These are phyloP conservation scores for Nemania bipapillata DNA, from an alignment of 2,329 filamentous ascomycete species.

Conservation along the genomic window DNA sequence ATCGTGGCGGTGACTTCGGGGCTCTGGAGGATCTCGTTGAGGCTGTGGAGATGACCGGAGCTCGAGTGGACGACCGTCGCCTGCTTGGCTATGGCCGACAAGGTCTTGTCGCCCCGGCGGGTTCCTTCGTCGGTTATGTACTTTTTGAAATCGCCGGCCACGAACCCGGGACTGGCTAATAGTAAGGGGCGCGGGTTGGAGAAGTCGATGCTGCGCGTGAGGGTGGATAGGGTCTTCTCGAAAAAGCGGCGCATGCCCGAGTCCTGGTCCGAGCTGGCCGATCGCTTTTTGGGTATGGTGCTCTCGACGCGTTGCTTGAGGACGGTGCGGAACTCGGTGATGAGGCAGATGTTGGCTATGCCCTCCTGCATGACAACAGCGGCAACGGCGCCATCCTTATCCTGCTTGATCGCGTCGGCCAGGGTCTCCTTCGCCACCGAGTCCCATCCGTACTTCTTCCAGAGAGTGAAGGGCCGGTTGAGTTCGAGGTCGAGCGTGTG, in stretches of 20 bases:
- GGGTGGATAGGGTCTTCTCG: slow-evolving; percentile 76
- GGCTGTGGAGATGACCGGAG: slow-evolving; percentile 84
- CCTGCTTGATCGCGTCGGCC: slow-evolving; percentile 79
- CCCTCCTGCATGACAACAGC: slow-evolving; percentile 95
- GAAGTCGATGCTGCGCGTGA: slow-evolving; percentile 83
- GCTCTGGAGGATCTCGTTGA: slow-evolving; percentile 87
- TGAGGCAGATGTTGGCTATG: slow-evolving; percentile 81
- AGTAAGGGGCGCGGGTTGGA: slow-evolving; percentile 75
- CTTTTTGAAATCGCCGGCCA: slow-evolving; percentile 80
- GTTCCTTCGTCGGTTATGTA: slow-evolving; percentile 73
- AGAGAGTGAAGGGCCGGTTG: slow-evolving; percentile 85
- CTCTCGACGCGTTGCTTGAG: slow-evolving; percentile 76
- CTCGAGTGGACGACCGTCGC: slow-evolving; percentile 83
- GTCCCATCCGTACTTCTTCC: slow-evolving; percentile 90
- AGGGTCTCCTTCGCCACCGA: slow-evolving; percentile 83
- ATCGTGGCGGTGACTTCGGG: slow-evolving; percentile 80
- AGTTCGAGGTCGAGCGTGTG: slow-evolving; percentile 83
- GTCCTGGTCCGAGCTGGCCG: slow-evolving; percentile 71
- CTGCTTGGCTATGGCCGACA: slow-evolving; percentile 70
- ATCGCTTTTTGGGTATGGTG: slow-evolving; percentile 73
- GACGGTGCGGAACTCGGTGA: slow-evolving; percentile 82
- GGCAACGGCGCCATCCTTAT: slow-evolving; percentile 82
- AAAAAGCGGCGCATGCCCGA: slow-evolving; percentile 82
- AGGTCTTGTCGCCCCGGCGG: slow-evolving; percentile 72
- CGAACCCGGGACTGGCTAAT: slow-evolving; percentile 89